These are phyloP conservation scores for Pichia cactophila DNA, from an alignment of 1,139 yeast species.

Conservation along the genomic window DNA sequence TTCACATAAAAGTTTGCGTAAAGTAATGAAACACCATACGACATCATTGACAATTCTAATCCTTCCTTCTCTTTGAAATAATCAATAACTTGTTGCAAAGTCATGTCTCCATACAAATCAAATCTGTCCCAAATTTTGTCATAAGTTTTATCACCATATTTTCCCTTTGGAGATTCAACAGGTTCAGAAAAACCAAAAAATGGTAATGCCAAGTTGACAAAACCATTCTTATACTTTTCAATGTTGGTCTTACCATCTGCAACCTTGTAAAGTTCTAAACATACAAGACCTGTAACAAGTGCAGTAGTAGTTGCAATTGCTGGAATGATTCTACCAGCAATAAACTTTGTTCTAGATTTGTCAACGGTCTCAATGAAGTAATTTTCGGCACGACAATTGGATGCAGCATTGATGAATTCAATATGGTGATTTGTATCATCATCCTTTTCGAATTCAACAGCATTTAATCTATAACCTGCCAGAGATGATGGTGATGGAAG, in stretches of 20 bases:
- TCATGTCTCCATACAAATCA: slow-evolving; percentile 69
- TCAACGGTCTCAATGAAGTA: slow-evolving; percentile 79
- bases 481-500: slow-evolving; percentile 85
- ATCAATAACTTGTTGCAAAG: slow-evolving; percentile 67
- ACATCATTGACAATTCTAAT: slow-evolving; percentile 80
- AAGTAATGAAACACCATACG: slow-evolving; percentile 81
- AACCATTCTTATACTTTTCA: slow-evolving; percentile 91
- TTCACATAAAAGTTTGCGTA: slow-evolving; percentile 93
- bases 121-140: slow-evolving; percentile 96
- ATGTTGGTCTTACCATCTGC: slow-evolving; percentile 64
- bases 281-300: slow-evolving; percentile 88
- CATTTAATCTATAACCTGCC: slow-evolving; percentile 78
- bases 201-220: slow-evolving; percentile 88
- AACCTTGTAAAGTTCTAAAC: slow-evolving; percentile 86
- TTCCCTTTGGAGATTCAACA: slow-evolving; percentile 71
- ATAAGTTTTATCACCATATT: slow-evolving; percentile 71
- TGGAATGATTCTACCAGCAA: slow-evolving; percentile 93
- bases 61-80: slow-evolving; percentile 77
- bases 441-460: slow-evolving; percentile 95
- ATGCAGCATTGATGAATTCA: slow-evolving; percentile 94
- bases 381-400: slow-evolving; percentile 90
- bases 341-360: slow-evolving; percentile 67
- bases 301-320: slow-evolving; percentile 99
- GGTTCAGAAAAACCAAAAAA: slow-evolving; percentile 98
- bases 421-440: slow-evolving; percentile 96